Evolutionary conservation across 176 grass and related monocot species (phyloP).

Genomic region (Luzula sylvatica): DNA sequence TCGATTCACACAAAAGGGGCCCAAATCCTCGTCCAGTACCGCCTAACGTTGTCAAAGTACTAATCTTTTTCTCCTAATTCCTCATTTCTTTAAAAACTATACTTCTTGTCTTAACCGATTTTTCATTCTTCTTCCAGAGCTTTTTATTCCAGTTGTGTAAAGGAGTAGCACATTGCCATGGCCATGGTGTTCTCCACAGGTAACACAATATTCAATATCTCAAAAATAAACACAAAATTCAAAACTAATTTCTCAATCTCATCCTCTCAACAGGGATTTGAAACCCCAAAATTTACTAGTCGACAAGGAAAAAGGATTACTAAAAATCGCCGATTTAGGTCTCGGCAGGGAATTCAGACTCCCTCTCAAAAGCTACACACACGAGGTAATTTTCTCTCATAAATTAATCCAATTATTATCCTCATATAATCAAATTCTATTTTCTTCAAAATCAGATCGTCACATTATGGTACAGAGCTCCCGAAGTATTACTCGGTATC

Average conservation of each 20-base stretch:
- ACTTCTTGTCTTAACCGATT: slow-evolving; percentile 1
- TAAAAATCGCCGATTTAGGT: slow-evolving; percentile 93
- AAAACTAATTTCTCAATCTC: not conserved
- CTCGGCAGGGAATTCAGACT: slow-evolving; percentile 73
- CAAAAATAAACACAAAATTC: not conserved
- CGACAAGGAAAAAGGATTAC: slow-evolving; percentile 86
- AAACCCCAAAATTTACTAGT: slow-evolving; percentile 97
- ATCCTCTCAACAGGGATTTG: slow-evolving; percentile 45
- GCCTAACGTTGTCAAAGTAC: slow-evolving; percentile 46
- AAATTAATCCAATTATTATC: not conserved
- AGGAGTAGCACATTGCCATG: slow-evolving; percentile 87
- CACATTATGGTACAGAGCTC: slow-evolving; percentile 94
- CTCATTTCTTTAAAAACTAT: not conserved
- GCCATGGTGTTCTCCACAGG: slow-evolving; percentile 96
- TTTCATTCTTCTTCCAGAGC: slow-evolving; percentile 28
- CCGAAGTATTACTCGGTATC: slow-evolving; percentile 80
- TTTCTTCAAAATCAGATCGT: slow-evolving; percentile 49
- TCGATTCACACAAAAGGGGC: slow-evolving; percentile 46
- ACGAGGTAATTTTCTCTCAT: slow-evolving; percentile 48
- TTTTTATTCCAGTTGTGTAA: slow-evolving; percentile 87
- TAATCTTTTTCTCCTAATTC: not conserved
- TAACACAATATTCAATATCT: slow-evolving; percentile 7
- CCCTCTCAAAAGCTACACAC: slow-evolving; percentile 94
- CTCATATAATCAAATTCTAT: not conserved
- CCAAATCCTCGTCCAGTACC: slow-evolving; percentile 41